phyloP scores from a whole-genome alignment of 2,329 filamentous ascomycete genomes.

The Curvularia lunata region DNA sequence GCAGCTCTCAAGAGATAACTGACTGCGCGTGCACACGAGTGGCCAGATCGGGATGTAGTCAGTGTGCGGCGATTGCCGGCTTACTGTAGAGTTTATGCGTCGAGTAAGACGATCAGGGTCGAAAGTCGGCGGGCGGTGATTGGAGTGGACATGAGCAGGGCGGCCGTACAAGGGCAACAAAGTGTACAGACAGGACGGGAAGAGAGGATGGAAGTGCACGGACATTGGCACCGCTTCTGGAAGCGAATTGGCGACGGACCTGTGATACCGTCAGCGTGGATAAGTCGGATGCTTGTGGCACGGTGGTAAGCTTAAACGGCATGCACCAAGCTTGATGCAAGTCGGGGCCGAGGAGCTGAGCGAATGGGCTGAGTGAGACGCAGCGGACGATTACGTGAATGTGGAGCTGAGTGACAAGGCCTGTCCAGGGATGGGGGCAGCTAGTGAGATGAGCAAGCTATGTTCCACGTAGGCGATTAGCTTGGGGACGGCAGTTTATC shows the following conservation, averaged over 20 bases:
- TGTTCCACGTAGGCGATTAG: constrained; percentile 21
- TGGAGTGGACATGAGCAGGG: neutral
- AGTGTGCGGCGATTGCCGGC: neutral
- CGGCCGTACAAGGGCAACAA: too few species aligned
- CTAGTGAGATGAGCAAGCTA: constrained; percentile 1
- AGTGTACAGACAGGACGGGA: neutral
- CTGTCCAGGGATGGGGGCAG: constrained; percentile 28
- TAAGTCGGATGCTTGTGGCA: constrained; percentile 35
- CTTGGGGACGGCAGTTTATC: neutral
- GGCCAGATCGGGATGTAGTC: constrained; percentile 3
- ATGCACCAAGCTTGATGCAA: constrained; percentile 41
- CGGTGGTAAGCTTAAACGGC: constrained; percentile 46
- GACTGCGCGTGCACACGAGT: constrained; percentile 6
- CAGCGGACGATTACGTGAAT: constrained; percentile 36
- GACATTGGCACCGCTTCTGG: too few species aligned
- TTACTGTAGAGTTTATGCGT: neutral
- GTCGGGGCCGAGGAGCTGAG: constrained; percentile 28
- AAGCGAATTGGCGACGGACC: constrained; percentile 6
- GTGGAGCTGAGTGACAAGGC: constrained; percentile 39
- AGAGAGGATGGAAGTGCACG: too few species aligned
- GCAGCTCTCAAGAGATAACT: constrained; percentile 22
- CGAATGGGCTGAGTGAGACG: constrained; percentile 30
- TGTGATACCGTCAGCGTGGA: constrained; percentile 37
- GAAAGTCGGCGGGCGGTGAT: neutral
- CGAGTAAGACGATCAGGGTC: neutral